Conservation (phyloP, 1,284 basidiomycete species). For the Somion occarium region DNA sequence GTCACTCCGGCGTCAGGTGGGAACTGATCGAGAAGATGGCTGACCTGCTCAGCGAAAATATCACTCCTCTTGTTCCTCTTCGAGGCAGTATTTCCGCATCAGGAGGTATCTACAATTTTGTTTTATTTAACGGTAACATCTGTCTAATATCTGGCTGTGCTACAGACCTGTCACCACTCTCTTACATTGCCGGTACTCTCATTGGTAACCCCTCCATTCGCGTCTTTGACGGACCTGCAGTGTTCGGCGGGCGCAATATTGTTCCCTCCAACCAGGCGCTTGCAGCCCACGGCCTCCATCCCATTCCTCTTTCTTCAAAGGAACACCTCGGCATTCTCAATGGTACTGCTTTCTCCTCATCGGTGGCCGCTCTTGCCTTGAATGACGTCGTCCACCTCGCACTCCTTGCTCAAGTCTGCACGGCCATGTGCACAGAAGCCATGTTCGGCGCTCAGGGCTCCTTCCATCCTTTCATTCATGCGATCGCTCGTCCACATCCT, state of each 20-base stretch:
- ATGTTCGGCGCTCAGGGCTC: conserved; percentile 68
- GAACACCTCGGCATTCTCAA: conserved; percentile 81
- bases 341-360: conserved; percentile 78
- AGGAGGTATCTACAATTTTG: conserved; percentile 45
- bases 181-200: conserved; percentile 78
- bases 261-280: conserved; percentile 66
- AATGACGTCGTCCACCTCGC: conserved; percentile 73
- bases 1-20: conserved; percentile 83
- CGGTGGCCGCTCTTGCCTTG: conserved; percentile 57
- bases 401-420: conserved; percentile 70
- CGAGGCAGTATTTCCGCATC: conserved; percentile 81
- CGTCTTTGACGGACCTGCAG: conserved; percentile 55
- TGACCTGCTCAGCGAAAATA: conserved; percentile 64
- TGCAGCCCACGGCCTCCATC: conserved; percentile 56
- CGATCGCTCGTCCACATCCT: conserved; percentile 77
- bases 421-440: conserved; percentile 83
- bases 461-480: conserved; percentile 80
- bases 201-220: conserved; percentile 79
- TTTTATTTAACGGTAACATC: neutral
- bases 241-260: conserved; percentile 49
- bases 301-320: conserved; percentile 73
- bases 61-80: conserved; percentile 82
- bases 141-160: neutral
- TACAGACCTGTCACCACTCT: conserved; percentile 71
- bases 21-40: conserved; percentile 79